A percentile compares a stretch with the other conserved stretches of the same genome.
Conservation (phyloP, 2,329 filamentous ascomycete species). For the Bipolaris victoriae region DNA sequence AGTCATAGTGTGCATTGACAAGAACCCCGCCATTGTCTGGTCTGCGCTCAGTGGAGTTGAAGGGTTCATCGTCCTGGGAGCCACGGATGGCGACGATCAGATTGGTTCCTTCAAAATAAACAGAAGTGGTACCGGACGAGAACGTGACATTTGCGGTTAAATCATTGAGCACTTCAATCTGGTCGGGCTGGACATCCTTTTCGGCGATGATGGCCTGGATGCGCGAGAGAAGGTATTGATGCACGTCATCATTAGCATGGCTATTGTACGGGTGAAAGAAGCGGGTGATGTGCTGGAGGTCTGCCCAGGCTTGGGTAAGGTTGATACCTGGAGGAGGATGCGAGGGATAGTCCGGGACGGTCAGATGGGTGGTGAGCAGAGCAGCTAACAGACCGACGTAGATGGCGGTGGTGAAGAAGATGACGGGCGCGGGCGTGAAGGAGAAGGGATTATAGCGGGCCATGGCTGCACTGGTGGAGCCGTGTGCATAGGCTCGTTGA, state of each 20-base stretch:
- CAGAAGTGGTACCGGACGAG: slow-evolving; percentile 58
- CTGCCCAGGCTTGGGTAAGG: slow-evolving; percentile 83
- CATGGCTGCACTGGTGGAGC: slow-evolving; percentile 32
- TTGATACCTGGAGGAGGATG: slow-evolving; percentile 70
- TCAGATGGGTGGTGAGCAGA: slow-evolving; percentile 75
- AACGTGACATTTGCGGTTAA: slow-evolving; percentile 77
- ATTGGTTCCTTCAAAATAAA: slow-evolving; percentile 93
- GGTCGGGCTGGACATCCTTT: slow-evolving; percentile 53
- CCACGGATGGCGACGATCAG: slow-evolving; percentile 91
- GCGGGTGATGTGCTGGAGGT: slow-evolving; percentile 76
- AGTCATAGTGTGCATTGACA: slow-evolving; percentile 95
- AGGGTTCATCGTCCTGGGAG: slow-evolving; percentile 71
- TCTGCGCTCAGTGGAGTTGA: slow-evolving; percentile 63
- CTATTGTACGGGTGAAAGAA: slow-evolving; percentile 90
- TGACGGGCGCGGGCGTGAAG: slow-evolving; percentile 82
- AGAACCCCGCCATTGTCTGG: slow-evolving; percentile 76
- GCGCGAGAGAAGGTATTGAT: slow-evolving; percentile 74
- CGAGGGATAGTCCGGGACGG: slow-evolving; percentile 70
- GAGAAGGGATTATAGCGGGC: slow-evolving; percentile 61
- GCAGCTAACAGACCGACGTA: slow-evolving; percentile 80
- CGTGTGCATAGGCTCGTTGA: slow-evolving; percentile 10
- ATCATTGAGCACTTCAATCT: slow-evolving; percentile 79
- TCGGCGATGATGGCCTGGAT: slow-evolving; percentile 71
- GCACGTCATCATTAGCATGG: slow-evolving; percentile 78
- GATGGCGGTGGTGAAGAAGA: slow-evolving; percentile 74